phyloP scores from a whole-genome alignment of 345 rosid species.

The Firmiana major region DNA sequence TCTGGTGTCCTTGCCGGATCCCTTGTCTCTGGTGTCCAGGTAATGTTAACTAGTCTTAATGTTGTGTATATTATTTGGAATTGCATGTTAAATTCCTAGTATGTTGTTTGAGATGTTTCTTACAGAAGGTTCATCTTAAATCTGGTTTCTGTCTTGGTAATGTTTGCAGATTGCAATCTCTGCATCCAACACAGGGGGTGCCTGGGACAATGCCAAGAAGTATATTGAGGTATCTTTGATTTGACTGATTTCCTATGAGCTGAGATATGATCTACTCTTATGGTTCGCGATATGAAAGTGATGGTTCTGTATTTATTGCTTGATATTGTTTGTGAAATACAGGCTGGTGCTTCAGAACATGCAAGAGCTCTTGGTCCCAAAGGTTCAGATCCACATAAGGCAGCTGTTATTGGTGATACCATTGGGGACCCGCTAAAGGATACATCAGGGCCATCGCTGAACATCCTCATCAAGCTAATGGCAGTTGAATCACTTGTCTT shows the following conservation, averaged over 20 bases:
- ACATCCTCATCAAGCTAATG: constrained; percentile 97
- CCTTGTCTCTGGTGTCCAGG: constrained; percentile 96
- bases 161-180: constrained; percentile 77
- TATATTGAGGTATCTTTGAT: constrained; percentile 65
- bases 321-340: neutral
- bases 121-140: neutral
- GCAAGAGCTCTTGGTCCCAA: constrained; percentile 87
- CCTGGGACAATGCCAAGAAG: constrained; percentile 99
- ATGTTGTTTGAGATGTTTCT: neutral
- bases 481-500: constrained; percentile 96
- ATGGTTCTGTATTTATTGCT: neutral
- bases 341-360: constrained; percentile 95
- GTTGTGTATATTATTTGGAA: neutral
- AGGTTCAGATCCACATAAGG: constrained; percentile 96
- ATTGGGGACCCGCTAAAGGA: constrained; percentile 97
- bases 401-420: constrained; percentile 94
- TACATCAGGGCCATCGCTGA: constrained; percentile 96
- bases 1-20: constrained; percentile 94
- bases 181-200: constrained; percentile 97
- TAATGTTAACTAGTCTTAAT: constrained; percentile 15
- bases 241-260: neutral
- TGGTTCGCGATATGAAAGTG: neutral
- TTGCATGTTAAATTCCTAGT: neutral
- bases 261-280: no score
- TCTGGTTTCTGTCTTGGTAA: neutral